Evolutionary conservation across 2,329 filamentous ascomycete genomes (phyloP).

Genomic region (Ophiostoma triangulosporum): DNA sequence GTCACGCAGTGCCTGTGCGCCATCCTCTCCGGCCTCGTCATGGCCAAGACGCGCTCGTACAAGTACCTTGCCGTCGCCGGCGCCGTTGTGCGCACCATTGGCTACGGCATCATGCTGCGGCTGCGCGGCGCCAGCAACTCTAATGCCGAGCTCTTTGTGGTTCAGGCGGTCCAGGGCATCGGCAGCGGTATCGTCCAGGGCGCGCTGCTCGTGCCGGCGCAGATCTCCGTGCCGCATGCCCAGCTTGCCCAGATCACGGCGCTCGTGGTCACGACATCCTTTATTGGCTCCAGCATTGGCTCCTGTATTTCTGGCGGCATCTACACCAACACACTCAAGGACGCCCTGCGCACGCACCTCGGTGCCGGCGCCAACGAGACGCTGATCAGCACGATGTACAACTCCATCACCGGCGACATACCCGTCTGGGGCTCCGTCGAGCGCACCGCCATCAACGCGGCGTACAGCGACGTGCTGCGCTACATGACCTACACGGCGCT

Average conservation of each 20-base stretch:
- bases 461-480: constrained; percentile 19
- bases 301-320: neutral
- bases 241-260: constrained; percentile 4
- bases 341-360: neutral
- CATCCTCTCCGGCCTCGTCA: constrained; percentile 26
- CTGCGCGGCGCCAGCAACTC: constrained; percentile 30
- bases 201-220: constrained; percentile 1
- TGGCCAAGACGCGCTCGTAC: constrained; percentile 26
- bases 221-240: constrained; percentile 2
- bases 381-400: constrained; percentile 23
- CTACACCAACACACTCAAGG: constrained; percentile 2
- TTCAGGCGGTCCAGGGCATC: constrained; percentile 34
- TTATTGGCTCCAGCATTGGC: constrained; percentile 4
- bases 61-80: constrained; percentile 32
- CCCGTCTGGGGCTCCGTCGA: constrained; percentile 28
- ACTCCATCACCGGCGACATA: constrained; percentile 30
- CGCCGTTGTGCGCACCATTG: constrained; percentile 28
- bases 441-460: constrained; percentile 27
- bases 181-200: constrained; percentile 17
- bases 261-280: neutral
- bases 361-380: neutral
- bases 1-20: constrained; percentile 22
- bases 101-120: constrained; percentile 37
- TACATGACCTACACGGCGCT: constrained; percentile 19
- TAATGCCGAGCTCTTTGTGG: constrained; percentile 30